Evolutionary conservation across 331 rosid genomes (phyloP).

Genomic region (Spiraea crenata): DNA sequence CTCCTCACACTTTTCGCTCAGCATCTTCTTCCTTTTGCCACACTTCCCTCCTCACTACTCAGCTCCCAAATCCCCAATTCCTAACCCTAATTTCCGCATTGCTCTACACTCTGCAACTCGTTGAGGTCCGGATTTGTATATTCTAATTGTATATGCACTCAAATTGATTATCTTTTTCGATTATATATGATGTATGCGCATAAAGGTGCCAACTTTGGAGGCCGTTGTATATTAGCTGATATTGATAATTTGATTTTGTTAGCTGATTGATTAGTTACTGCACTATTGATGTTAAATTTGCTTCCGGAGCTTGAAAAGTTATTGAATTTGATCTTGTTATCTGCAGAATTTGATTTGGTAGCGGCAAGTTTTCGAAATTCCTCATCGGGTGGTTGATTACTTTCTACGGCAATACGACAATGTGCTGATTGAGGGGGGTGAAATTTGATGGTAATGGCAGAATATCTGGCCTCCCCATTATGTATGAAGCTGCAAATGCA

Average conservation of each 20-base stretch:
- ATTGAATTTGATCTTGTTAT: not conserved
- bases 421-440: constrained; percentile 44
- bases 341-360: constrained; percentile 22
- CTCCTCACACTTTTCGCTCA: too few species aligned
- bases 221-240: not conserved
- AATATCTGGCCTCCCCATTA: constrained; percentile 55
- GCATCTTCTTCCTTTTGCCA: not conserved
- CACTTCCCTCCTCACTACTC: not conserved
- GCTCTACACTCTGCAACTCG: not conserved
- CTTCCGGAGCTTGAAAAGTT: not conserved
- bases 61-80: constrained; percentile 6
- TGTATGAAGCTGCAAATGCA: constrained; percentile 46
- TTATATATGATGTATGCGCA: not conserved
- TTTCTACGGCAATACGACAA: constrained; percentile 11
- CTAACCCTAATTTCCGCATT: constrained; percentile 10
- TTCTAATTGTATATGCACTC: not conserved
- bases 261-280: not conserved
- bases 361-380: constrained; percentile 21
- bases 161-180: not conserved
- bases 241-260: not conserved
- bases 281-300: not conserved
- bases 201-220: not conserved
- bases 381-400: constrained; percentile 15
- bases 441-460: constrained; percentile 52
- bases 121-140: not conserved